Conservation (phyloP, 345 rosid species). For the Conringia planisiliqua region DNA sequence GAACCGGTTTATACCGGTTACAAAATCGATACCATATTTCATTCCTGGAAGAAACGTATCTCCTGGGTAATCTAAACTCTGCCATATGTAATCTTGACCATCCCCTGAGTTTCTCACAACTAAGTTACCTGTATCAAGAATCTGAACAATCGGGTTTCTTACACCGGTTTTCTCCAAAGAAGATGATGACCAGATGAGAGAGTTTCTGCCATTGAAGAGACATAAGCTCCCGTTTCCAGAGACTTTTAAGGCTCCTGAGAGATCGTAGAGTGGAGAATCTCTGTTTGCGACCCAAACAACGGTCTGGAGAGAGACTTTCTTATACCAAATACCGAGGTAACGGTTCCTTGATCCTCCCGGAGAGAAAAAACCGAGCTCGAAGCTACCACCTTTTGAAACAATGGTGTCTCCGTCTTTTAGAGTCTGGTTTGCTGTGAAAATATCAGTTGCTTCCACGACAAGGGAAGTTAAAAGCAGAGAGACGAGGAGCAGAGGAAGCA, state of each 20-base stretch:
- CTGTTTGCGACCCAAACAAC: conserved; percentile 67
- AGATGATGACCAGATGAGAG: conserved; percentile 54
- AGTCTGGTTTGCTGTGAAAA: conserved; percentile 19
- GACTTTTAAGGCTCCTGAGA: conserved; percentile 50
- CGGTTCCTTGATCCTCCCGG: conserved; percentile 33
- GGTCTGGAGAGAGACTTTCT: conserved; percentile 30
- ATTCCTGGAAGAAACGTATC: conserved; percentile 71
- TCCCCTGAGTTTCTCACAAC: conserved; percentile 51
- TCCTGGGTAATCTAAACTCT: conserved; percentile 80
- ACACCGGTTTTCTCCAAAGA: not conserved
- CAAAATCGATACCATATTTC: conserved; percentile 74
- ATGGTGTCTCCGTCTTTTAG: conserved; percentile 34
- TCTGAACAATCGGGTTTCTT: conserved; percentile 45
- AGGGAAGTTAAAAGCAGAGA: conserved; percentile 14
- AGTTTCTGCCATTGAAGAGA: conserved; percentile 35
- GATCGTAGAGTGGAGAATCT: conserved; percentile 58
- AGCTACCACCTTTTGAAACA: conserved; percentile 25
- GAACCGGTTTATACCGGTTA: conserved; percentile 44
- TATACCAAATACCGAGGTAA: conserved; percentile 36
- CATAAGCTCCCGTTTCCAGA: conserved; percentile 32
- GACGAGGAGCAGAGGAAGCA: conserved; percentile 19
- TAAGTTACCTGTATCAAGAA: conserved; percentile 69
- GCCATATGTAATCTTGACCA: conserved; percentile 53
- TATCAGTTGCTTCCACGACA: conserved; percentile 7
- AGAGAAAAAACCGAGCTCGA: conserved; percentile 35